These are phyloP conservation scores for Sclerotinia sclerotiorum DNA, from an alignment of 2,329 filamentous ascomycete species.

Conservation along the genomic window DNA sequence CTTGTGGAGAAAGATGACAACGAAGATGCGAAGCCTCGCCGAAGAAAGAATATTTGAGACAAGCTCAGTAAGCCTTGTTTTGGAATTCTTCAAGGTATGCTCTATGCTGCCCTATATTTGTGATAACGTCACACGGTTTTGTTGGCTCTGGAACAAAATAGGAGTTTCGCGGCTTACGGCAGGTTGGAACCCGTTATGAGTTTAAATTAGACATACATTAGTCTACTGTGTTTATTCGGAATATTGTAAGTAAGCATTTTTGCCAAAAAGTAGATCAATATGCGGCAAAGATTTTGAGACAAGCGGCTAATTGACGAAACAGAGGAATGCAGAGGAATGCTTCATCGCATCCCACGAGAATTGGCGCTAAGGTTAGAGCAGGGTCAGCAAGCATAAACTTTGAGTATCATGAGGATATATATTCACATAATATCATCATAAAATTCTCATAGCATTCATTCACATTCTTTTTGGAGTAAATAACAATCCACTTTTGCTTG, in stretches of 20 bases:
- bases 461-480: not conserved
- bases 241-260: not conserved
- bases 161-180: not conserved
- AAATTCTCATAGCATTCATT: not conserved
- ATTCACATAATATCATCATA: constrained; percentile 7
- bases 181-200: constrained; percentile 1
- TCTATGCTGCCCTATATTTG: not conserved
- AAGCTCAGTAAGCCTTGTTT: constrained; percentile 1
- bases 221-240: not conserved
- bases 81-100: not conserved
- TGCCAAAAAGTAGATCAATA: not conserved
- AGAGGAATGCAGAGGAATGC: constrained; percentile 18
- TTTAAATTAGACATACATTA: constrained; percentile 12
- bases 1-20: constrained; percentile 10
- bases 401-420: not conserved
- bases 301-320: constrained; percentile 19
- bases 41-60: constrained; percentile 18
- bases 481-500: not conserved
- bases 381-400: not conserved
- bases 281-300: constrained; percentile 14
- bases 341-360: constrained; percentile 15
- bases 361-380: constrained; percentile 1
- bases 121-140: not conserved
- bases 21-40: constrained; percentile 19
- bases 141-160: not conserved